phyloP scores from a whole-genome alignment of 768 basidiomycete genomes.

The Chlorophyllum brunneum region DNA sequence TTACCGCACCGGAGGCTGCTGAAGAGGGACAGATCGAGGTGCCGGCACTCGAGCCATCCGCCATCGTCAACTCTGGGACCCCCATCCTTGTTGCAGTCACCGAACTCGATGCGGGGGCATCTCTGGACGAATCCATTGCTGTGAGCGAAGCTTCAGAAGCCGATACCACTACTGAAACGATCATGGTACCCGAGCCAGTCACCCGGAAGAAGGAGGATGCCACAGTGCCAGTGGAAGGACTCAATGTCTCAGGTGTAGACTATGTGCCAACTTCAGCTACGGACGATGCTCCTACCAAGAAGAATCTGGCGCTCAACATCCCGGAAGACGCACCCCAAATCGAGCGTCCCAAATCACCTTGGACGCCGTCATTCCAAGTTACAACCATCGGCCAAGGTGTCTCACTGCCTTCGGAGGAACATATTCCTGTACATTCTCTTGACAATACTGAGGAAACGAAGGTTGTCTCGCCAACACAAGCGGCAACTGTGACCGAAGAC shows the following conservation, averaged over 20 bases:
- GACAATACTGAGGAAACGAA: slow-evolving; percentile 3
- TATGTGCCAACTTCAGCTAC: not conserved
- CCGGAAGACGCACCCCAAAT: slow-evolving; percentile 8
- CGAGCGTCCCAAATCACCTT: slow-evolving; percentile 47
- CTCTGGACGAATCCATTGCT: not conserved
- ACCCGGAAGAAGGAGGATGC: not conserved
- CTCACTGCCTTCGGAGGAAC: slow-evolving; percentile 18
- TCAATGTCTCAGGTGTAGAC: not conserved
- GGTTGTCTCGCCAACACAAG: not conserved
- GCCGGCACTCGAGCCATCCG: too few relatives aligned
- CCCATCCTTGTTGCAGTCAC: too few relatives aligned
- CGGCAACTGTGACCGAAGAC: not conserved
- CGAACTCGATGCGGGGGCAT: too few relatives aligned
- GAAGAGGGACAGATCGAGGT: not conserved
- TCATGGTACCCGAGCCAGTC: slow-evolving; percentile 2
- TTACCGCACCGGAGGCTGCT: not conserved
- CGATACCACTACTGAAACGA: slow-evolving; percentile 12
- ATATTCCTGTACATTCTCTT: slow-evolving; percentile 5
- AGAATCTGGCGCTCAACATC: not conserved
- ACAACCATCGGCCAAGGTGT: slow-evolving; percentile 32
- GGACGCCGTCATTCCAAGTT: slow-evolving; percentile 52
- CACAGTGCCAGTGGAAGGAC: not conserved
- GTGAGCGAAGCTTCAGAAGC: slow-evolving; percentile 1
- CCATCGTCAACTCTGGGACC: too few relatives aligned
- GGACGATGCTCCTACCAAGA: not conserved